Evolutionary conservation across 2,329 filamentous ascomycete species (phyloP), one percentile per base, ranked within the genome.

Genomic region (Pseudocercospora cruenta): DNA sequence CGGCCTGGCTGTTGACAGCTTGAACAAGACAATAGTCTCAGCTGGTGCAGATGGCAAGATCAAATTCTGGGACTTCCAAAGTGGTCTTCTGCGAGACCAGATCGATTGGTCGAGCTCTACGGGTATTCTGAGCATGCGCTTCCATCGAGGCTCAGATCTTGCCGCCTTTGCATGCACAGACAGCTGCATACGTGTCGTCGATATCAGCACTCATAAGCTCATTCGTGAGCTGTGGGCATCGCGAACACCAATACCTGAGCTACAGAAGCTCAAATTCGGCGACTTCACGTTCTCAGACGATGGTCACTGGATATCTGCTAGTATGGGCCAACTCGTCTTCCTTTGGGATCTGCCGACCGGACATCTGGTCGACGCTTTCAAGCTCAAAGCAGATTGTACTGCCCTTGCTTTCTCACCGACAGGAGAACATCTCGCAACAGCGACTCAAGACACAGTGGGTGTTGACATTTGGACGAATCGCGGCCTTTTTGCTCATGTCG

Each of bases 401-500:
- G 90, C 93, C 2, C 83, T 99, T 12, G 88, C 94, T 7, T 96
- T 98, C 83, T 97, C 95, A 0, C 85, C 85, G 1, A 96, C 93
- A 0, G 95, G 94, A 14, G 95, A 99, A 75, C 98, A 93, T 73
- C 86, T 99, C n/a, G 95, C 95, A 3, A 95, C 94, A 3, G 91
- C 93, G 0, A 89, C 93, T 61, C 88, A 93, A 62, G 91, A 90
- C 64, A 88, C 90, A 69, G 86, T 97, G 1, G 95, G 95, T 12
- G 90, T 99, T n/a, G 90, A 92, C 71, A 87, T 99, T 57, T 99
- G 95, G 94, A 97, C 92, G 22, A 99, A 99, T 80, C 92, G 92
- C 75, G 90, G 91, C 0, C 83, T 98, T 0, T 99, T 97, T 83
- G 91, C 90, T 63, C 93, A 97, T 72, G 88, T 97, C 0, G 90